Conservation (phyloP, 2,329 filamentous ascomycete species). For the Phaeosphaeria sp. region DNA sequence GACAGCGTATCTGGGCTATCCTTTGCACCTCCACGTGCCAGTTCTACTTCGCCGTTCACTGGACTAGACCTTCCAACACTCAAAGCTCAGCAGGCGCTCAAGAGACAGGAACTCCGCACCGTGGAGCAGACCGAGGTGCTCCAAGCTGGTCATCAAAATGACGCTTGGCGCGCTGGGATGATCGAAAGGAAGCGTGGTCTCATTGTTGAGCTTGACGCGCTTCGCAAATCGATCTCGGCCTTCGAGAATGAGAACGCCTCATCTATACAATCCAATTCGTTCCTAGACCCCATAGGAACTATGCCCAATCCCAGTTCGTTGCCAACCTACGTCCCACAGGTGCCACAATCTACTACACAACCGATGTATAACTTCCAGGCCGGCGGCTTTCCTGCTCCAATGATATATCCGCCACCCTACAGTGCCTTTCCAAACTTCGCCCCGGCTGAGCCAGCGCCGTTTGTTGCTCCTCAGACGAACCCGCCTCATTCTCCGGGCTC, state of each 20-base stretch:
- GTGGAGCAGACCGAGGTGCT: conserved; percentile 47
- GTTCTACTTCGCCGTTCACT: conserved; percentile 27
- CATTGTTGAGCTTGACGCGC: conserved; percentile 44
- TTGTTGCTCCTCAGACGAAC: conserved; percentile 24
- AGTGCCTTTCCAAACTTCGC: conserved; percentile 23
- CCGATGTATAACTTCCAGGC: conserved; percentile 31
- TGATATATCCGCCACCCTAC: conserved; percentile 36
- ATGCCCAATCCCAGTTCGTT: conserved; percentile 10
- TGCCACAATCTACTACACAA: conserved; percentile 32
- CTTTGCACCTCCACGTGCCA: conserved; percentile 20
- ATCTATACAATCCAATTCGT: conserved; percentile 12
- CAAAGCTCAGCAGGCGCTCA: conserved; percentile 35
- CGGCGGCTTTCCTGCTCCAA: conserved; percentile 27
- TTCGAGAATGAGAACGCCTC: conserved; percentile 27
- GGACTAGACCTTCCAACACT: conserved; percentile 35
- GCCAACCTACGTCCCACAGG: conserved; percentile 29
- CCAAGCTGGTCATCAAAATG: conserved; percentile 39
- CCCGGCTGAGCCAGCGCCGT: conserved; percentile 26
- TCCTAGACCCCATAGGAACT: conserved; percentile 13
- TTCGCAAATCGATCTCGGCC: conserved; percentile 43
- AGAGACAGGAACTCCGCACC: conserved; percentile 42
- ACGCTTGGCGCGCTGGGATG: conserved; percentile 40
- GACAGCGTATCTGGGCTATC: conserved; percentile 13
- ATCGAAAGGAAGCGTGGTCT: conserved; percentile 45
- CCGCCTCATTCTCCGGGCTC: conserved; percentile 37